phyloP scores from a whole-genome alignment of 208 protist genomes.

The Wallacemonas sp. region DNA sequence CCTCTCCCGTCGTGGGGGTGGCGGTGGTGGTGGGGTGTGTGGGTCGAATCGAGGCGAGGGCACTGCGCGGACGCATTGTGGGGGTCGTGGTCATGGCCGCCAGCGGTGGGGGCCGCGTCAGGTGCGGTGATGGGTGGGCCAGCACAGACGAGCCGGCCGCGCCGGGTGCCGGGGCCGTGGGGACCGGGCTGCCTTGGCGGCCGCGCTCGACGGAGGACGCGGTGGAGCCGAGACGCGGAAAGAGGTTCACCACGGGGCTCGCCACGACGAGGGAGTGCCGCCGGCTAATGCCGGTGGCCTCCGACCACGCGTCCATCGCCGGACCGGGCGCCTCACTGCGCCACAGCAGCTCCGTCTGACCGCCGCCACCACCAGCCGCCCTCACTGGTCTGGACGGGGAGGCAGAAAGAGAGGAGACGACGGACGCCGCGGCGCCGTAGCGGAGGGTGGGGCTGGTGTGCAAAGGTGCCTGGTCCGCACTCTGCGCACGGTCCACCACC shows the following conservation, averaged over 20 bases:
- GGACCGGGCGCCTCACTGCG: neutral
- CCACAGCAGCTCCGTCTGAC: neutral
- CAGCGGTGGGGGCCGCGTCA: too few species aligned
- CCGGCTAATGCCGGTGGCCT: neutral
- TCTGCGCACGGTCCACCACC: too few species aligned
- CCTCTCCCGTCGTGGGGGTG: too few species aligned
- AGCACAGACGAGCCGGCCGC: too few species aligned
- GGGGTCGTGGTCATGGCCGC: too few species aligned
- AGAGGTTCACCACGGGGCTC: neutral
- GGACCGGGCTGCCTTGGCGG: neutral
- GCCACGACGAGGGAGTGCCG: neutral
- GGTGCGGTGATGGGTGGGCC: too few species aligned
- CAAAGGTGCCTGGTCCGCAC: neutral
- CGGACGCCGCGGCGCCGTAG: neutral
- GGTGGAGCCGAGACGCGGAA: neutral
- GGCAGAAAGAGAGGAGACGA: neutral
- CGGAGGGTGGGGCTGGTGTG: neutral
- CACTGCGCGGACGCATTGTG: too few species aligned
- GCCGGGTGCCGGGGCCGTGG: neutral
- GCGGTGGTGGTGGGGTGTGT: too few species aligned
- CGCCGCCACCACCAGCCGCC: too few species aligned
- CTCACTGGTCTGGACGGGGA: too few species aligned
- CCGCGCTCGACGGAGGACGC: neutral
- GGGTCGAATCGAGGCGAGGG: too few species aligned
- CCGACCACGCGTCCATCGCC: neutral